Conservation (phyloP, 78 protist genomes). For the Dictyostelium firmibasis region DNA sequence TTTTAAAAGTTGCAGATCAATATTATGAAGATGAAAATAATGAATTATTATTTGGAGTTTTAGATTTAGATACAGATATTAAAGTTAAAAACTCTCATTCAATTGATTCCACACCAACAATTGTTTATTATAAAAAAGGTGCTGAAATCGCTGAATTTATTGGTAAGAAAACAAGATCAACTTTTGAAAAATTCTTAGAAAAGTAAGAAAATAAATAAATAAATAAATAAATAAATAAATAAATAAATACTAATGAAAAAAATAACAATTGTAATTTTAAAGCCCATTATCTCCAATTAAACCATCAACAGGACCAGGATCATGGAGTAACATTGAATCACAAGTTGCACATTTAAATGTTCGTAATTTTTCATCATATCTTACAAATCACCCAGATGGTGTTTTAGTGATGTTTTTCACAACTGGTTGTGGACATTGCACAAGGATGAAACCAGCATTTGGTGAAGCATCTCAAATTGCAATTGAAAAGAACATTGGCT, state of each 20-base stretch:
- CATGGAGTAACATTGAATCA: constrained; percentile 37
- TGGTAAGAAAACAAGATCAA: neutral
- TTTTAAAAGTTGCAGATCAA: constrained; percentile 9
- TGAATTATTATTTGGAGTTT: constrained; percentile 5
- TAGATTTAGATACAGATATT: constrained; percentile 35
- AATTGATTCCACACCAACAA: constrained; percentile 18
- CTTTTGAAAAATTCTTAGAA: constrained; percentile 18
- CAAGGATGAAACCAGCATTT: constrained; percentile 51
- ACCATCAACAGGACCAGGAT: neutral
- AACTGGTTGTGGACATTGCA: constrained; percentile 60
- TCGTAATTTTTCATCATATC: constrained; percentile 11
- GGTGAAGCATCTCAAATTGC: constrained; percentile 19
- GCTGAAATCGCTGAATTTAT: neutral
- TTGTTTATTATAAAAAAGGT: constrained; percentile 43
- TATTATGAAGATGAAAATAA: constrained; percentile 21
- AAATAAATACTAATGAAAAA: neutral
- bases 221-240: neutral
- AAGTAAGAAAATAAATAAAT: neutral
- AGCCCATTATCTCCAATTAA: constrained; percentile 23
- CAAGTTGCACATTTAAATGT: constrained; percentile 8
- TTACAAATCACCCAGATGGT: neutral
- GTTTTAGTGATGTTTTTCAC: constrained; percentile 41
- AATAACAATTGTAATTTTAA: neutral
- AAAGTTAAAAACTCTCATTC: neutral
- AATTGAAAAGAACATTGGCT: neutral